phyloP scores from a whole-genome alignment of 345 rosid species.

The Mercurialis annua region DNA sequence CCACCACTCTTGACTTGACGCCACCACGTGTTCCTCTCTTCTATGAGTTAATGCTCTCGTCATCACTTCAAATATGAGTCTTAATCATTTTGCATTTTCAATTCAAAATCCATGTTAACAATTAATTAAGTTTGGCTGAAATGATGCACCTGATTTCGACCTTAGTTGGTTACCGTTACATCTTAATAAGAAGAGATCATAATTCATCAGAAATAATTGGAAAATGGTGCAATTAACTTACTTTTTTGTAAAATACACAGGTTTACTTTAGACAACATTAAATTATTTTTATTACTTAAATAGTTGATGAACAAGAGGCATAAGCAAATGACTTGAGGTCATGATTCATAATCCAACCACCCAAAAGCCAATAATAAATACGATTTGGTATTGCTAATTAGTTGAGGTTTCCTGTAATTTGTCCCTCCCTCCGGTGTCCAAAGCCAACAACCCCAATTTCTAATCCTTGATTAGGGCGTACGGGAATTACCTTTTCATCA shows the following conservation, averaged over 20 bases:
- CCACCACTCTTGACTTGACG: conserved; percentile 20
- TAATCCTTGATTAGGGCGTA: conserved; percentile 2
- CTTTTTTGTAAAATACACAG: not conserved
- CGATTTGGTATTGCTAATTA: conserved; percentile 28
- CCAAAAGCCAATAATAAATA: conserved; percentile 1
- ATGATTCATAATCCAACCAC: not conserved
- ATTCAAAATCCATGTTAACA: no score
- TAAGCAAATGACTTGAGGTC: not conserved
- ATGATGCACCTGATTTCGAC: no score
- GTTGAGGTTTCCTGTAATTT: conserved; percentile 18
- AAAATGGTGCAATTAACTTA: not conserved
- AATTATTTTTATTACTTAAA: not conserved
- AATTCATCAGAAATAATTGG: not conserved
- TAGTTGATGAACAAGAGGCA: conserved; percentile 4
- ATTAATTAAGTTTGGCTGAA: no score
- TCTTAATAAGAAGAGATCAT: no score
- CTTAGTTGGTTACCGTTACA: no score
- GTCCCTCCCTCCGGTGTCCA: conserved; percentile 21
- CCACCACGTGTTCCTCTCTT: conserved; percentile 10
- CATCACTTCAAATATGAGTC: not conserved
- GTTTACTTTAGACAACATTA: not conserved
- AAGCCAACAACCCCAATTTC: conserved; percentile 16
- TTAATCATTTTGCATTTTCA: not conserved
- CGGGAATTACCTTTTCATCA: not conserved
- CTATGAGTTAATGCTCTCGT: not conserved